phyloP scores from a whole-genome alignment of 2,329 filamentous ascomycete genomes.

The Acrocalymma vagum region DNA sequence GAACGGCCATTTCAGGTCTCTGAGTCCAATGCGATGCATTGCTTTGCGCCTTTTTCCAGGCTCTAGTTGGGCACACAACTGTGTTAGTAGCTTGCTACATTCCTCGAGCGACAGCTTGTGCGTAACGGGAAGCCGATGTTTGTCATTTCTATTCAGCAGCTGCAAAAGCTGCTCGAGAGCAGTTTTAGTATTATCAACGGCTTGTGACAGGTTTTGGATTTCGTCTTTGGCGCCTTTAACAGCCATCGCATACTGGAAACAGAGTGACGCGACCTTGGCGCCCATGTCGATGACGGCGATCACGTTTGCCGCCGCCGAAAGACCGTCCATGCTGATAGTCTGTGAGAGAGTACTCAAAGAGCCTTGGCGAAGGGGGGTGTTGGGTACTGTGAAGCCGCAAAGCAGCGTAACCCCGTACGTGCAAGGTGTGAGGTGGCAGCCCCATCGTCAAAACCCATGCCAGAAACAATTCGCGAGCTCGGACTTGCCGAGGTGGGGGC shows the following conservation, averaged over 20 bases:
- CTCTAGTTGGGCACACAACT: slow-evolving; percentile 18
- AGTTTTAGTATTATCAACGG: slow-evolving; percentile 27
- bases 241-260: slow-evolving; percentile 43
- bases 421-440: too few relatives aligned
- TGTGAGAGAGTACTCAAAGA: too few relatives aligned
- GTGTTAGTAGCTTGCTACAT: slow-evolving; percentile 20
- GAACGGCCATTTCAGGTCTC: slow-evolving; percentile 52
- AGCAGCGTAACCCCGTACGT: too few relatives aligned
- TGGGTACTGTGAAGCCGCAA: too few relatives aligned
- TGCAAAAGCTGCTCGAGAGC: slow-evolving; percentile 27
- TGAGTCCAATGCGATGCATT: slow-evolving; percentile 43
- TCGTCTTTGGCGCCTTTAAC: slow-evolving; percentile 32
- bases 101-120: slow-evolving; percentile 28
- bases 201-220: slow-evolving; percentile 30
- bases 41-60: slow-evolving; percentile 26
- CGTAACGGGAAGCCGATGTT: slow-evolving; percentile 32
- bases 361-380: too few relatives aligned
- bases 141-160: slow-evolving; percentile 36
- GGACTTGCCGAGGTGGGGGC: too few relatives aligned
- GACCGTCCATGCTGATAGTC: slow-evolving; percentile 40
- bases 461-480: too few relatives aligned
- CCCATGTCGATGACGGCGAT: slow-evolving; percentile 51
- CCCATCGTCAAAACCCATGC: too few relatives aligned
- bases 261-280: slow-evolving; percentile 44
- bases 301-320: slow-evolving; percentile 47